Evolutionary conservation across 768 basidiomycete genomes (phyloP), one percentile per base, ranked within the genome.

Genomic region (Xanthoconium purpureum): DNA sequence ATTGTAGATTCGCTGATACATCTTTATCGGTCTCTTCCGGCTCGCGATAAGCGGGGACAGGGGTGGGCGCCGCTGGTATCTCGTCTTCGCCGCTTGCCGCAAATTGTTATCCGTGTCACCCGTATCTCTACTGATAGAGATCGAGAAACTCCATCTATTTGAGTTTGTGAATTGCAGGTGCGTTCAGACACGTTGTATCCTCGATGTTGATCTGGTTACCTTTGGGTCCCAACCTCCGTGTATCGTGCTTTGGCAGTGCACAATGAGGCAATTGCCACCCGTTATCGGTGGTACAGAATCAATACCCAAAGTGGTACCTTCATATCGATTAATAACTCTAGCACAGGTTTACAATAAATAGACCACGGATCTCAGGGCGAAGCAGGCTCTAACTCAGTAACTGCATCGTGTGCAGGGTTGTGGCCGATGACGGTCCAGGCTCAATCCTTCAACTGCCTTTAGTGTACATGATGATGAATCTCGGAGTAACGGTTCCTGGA

Each of bases 401-500:
- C 55, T 54, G 47, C 61, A 62, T 56, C 56, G 56, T 66, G 61
- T 48, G 43, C 30, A 42, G 58, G 55, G 54, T 53, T 47, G 52
- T 52, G 57, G 43, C 37, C 48, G 20, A 58, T 40, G 54, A 36
- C 20, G 54, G 63, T 43, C 61, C 42, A 62, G 69, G 47, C 63
- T 51, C 48, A 10, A 42, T 40, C 61, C n/a, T 28, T 66, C 58
- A 71, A 33, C 30, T 66, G 50, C 68, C 75, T 60, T 75, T 78
- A 32, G 73, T 76, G 61, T 86, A 87, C 77, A 86, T 78, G 66
- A 85, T 74, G 56, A 85, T 70, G 65, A 79, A 84, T 57, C 75
- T 79, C 52, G 84, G 83, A 50, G 81, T 69, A 40, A 87, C 81
- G 7, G 80, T 84, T 63, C 84, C 83, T 46, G 82, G 66, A 33